Conservation (phyloP, 73 alveolate species). For the Tetrahymena thermophila region DNA sequence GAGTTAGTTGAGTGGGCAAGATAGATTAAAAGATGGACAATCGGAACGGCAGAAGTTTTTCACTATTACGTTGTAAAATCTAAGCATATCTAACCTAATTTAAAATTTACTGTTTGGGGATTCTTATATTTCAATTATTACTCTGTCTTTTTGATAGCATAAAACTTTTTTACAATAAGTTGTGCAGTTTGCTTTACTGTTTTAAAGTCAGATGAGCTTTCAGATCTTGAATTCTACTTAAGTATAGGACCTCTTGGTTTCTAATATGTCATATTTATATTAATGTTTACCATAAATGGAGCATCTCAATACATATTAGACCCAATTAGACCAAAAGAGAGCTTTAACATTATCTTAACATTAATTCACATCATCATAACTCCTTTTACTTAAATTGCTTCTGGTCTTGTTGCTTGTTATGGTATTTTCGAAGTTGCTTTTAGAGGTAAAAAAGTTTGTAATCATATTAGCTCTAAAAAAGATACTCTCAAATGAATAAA, state of each 20-base stretch:
- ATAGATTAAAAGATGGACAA: slow-evolving; percentile 41
- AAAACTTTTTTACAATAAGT: neutral
- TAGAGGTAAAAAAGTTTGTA: slow-evolving; percentile 47
- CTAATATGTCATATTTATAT: neutral
- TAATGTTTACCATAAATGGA: neutral
- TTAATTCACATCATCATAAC: slow-evolving; percentile 22
- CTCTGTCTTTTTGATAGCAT: neutral
- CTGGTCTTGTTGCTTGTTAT: slow-evolving; percentile 37
- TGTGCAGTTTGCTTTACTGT: neutral
- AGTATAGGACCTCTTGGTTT: neutral
- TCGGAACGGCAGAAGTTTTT: slow-evolving; percentile 51
- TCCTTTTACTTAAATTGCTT: slow-evolving; percentile 16
- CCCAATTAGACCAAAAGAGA: neutral
- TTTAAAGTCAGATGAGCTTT: neutral
- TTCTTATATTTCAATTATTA: neutral
- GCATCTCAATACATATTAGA: neutral
- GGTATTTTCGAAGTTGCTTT: slow-evolving; percentile 38
- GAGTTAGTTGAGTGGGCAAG: slow-evolving; percentile 48
- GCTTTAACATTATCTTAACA: neutral
- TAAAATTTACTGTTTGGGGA: slow-evolving; percentile 5
- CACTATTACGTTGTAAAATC: slow-evolving; percentile 27
- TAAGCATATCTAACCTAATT: neutral
- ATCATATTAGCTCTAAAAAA: slow-evolving; percentile 45
- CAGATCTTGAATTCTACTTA: neutral
- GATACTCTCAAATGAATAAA: neutral